These are phyloP conservation scores for Cordyceps sp. DNA, from an alignment of 2,329 filamentous ascomycete genomes.

Conservation along the genomic window DNA sequence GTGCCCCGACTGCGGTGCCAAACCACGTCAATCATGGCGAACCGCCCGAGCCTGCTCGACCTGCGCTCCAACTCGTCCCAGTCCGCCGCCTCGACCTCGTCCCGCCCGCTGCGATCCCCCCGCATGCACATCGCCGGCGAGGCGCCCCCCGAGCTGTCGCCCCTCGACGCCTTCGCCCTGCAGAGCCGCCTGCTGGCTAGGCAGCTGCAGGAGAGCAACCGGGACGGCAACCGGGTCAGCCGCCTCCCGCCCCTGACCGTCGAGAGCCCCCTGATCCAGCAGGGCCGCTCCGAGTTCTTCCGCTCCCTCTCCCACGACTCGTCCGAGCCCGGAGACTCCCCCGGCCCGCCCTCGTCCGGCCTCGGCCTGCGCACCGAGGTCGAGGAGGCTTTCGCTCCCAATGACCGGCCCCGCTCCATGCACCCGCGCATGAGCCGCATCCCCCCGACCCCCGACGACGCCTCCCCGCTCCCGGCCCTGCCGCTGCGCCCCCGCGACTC, in stretches of 20 bases:
- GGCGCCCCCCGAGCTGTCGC: constrained; percentile 77
- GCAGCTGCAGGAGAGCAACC: constrained; percentile 67
- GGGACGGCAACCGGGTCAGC: constrained; percentile 64
- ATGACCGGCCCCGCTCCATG: constrained; percentile 53
- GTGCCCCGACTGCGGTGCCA: constrained; percentile 4
- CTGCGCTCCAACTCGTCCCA: constrained; percentile 39
- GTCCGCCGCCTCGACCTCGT: constrained; percentile 25
- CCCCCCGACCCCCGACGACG: constrained; percentile 30
- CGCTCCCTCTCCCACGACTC: constrained; percentile 54
- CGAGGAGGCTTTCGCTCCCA: constrained; percentile 33
- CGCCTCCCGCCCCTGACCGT: constrained; percentile 70
- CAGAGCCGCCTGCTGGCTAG: constrained; percentile 78
- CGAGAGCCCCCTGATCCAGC: constrained; percentile 60
- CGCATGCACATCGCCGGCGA: constrained; percentile 64
- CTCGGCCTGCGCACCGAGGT: constrained; percentile 36
- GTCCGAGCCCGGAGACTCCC: constrained; percentile 22
- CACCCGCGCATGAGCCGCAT: constrained; percentile 58
- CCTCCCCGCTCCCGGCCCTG: constrained; percentile 27
- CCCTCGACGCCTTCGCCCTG: constrained; percentile 84
- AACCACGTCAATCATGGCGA: constrained; percentile 25
- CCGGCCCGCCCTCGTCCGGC: constrained; percentile 10
- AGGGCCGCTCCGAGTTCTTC: constrained; percentile 66
- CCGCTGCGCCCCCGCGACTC: constrained; percentile 22
- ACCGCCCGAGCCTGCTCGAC: constrained; percentile 42
- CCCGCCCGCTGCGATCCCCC: constrained; percentile 50